Percentiles rank a stretch among this genome's conserved stretches.
Evolutionary conservation across 2,329 filamentous ascomycete genomes (phyloP).

Genomic region (Bipolaris victoriae): DNA sequence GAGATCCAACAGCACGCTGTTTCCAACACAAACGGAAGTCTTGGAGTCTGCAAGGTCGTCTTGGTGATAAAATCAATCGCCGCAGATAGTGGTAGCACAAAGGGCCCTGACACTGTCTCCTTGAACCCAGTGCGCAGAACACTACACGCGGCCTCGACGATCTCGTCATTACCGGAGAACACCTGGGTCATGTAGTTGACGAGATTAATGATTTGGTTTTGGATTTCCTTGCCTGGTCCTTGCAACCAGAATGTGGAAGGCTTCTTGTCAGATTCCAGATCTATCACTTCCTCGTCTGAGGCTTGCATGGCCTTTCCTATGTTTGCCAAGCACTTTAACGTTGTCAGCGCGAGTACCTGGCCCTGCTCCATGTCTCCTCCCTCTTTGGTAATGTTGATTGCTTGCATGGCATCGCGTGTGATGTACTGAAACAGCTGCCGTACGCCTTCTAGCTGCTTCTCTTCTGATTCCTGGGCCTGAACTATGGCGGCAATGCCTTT

Average conservation of each 20-base stretch:
- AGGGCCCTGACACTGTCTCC: slow-evolving; percentile 75
- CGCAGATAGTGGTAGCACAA: slow-evolving; percentile 71
- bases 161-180: slow-evolving; percentile 68
- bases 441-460: slow-evolving; percentile 61
- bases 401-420: slow-evolving; percentile 63
- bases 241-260: slow-evolving; percentile 57
- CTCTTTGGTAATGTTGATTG: slow-evolving; percentile 40
- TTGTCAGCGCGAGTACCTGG: slow-evolving; percentile 55
- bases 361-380: slow-evolving; percentile 49
- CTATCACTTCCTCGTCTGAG: slow-evolving; percentile 69
- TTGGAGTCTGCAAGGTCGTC: slow-evolving; percentile 65
- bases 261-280: slow-evolving; percentile 63
- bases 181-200: slow-evolving; percentile 58
- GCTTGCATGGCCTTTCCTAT: slow-evolving; percentile 76
- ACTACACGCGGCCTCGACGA: slow-evolving; percentile 73
- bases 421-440: slow-evolving; percentile 67
- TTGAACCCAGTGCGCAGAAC: slow-evolving; percentile 77
- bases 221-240: slow-evolving; percentile 57
- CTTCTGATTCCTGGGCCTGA: slow-evolving; percentile 69
- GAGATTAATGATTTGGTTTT: slow-evolving; percentile 59
- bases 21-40: slow-evolving; percentile 71
- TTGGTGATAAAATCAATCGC: slow-evolving; percentile 71
- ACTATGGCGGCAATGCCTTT: slow-evolving; percentile 77
- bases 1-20: slow-evolving; percentile 70
- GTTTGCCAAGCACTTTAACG: slow-evolving; percentile 70